phyloP scores from a whole-genome alignment of 805 yeast genomes.

The Candida tallmaniae region DNA sequence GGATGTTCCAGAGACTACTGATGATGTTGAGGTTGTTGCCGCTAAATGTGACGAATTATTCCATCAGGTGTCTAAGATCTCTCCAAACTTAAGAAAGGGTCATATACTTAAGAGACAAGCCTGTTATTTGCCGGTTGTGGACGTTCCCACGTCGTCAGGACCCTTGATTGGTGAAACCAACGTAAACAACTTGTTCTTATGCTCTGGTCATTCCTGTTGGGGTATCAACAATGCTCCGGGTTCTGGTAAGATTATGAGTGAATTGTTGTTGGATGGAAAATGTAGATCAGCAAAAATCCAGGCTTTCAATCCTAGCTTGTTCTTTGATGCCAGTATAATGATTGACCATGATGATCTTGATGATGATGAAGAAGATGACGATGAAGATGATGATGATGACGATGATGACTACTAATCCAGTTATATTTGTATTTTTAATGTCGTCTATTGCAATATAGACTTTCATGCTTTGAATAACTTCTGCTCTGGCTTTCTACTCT shows the following conservation, averaged over 20 bases:
- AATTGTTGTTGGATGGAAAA: conserved; percentile 78
- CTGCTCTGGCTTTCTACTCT: too few relatives aligned
- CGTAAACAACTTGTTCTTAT: conserved; percentile 69
- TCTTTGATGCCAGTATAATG: conserved; percentile 68
- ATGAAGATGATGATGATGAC: too few relatives aligned
- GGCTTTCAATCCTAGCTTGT: conserved; percentile 79
- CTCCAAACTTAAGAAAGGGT: conserved; percentile 67
- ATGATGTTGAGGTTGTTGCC: conserved; percentile 83
- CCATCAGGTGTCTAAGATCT: conserved; percentile 71
- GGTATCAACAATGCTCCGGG: conserved; percentile 98
- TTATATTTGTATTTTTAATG: too few relatives aligned
- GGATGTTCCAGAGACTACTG: conserved; percentile 89
- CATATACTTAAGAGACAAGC: conserved; percentile 82
- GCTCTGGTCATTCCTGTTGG: conserved; percentile 98
- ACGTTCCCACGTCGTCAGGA: conserved; percentile 88
- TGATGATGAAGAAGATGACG: conserved; percentile 12
- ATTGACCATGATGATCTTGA: conserved; percentile 17
- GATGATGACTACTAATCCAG: not conserved
- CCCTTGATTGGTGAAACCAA: conserved; percentile 94
- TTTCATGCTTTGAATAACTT: too few relatives aligned
- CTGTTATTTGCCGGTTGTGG: conserved; percentile 90
- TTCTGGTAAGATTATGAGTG: conserved; percentile 91
- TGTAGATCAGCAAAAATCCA: conserved; percentile 72
- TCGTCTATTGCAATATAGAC: too few relatives aligned
- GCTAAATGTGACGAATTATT: conserved; percentile 87